Evolutionary conservation across 176 grass and related monocot species (phyloP).

Genomic region (Hordeum vulgare): MorexV3_pseudomolecules_assembly NC_058521.1:75635344-75635843

Average conservation of each 20-base stretch:
- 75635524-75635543: neutral
- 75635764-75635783: neutral
- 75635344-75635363: neutral
- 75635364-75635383: neutral
- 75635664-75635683: neutral
- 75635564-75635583: neutral
- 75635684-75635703: neutral
- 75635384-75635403: neutral
- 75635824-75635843: neutral
- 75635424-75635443: neutral
- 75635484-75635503: neutral
- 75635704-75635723: slow-evolving; percentile 3
- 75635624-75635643: slow-evolving; percentile 4
- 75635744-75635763: neutral
- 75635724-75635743: neutral
- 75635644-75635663: slow-evolving; percentile 5
- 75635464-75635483: slow-evolving; percentile 3
- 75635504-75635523: neutral
- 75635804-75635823: neutral
- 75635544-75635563: neutral
- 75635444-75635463: neutral
- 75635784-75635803: neutral
- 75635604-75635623: neutral
- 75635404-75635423: neutral
- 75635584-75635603: neutral